Evolutionary conservation across 2,329 filamentous ascomycete species (phyloP), one percentile per base, ranked within the genome.

Genomic region (Fusarium mexicanum): DNA sequence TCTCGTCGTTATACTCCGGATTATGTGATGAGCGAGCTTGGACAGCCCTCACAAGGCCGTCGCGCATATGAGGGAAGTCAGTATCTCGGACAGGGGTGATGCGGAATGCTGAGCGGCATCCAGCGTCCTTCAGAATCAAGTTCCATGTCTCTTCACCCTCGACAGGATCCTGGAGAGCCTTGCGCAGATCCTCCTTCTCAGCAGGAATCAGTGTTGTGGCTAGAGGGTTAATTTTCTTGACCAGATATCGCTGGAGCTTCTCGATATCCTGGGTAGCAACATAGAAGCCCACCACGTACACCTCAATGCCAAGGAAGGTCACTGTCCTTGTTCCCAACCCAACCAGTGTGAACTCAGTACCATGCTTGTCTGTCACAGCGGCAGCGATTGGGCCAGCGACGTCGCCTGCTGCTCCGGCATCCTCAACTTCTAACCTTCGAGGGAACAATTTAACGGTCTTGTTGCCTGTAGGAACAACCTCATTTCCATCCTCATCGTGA

Each of bases 231-330:
- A 97, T 90, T 71, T 91, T 91, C 80, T 91, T 91, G 69, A 97
- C 89, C 37, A 98, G 88, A 50, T 91, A 89, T 75, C 89, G 87
- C 83, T 98, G 96, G 46, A 99, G 87, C n/a, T 88, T 87, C 8
- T 92, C 91, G 67, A 99, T 91, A 79, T 98, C 95, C 43, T 91
- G 86, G 0, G 92, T 96, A 33, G 95, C 94, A 33, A 98, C 88
- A 84, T 99, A 99, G 77, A 97, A 90, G 22, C 96, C 96, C 0
- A 98, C 93, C 24, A 98, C 93, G 84, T 99, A 99, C 61, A 99
- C 96, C 81, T 98, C 92, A 50, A 99, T 94, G 55, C 90, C 86
- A 50, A 98, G 85, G 82, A 98, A 98, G 31, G 93, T 97, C 38
- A 99, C 96, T 2, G 93, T 95, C 63, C 96, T 90, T 72, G 97